Evolutionary conservation across 2,329 filamentous ascomycete species (phyloP).

Genomic region (Ascosphaera acerosa): DNA sequence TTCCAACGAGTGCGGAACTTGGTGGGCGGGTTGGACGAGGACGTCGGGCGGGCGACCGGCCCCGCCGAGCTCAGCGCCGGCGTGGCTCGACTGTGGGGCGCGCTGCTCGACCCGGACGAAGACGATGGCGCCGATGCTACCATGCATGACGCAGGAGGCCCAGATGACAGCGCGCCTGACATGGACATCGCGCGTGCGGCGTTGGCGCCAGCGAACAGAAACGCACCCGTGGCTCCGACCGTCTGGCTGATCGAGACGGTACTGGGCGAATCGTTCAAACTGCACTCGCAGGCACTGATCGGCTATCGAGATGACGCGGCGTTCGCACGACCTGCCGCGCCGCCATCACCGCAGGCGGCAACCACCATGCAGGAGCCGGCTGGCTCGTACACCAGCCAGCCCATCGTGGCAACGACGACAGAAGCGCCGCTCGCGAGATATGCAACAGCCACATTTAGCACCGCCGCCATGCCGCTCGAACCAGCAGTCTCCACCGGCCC

Average conservation of each 20-base stretch:
- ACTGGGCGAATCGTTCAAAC: conserved; percentile 94
- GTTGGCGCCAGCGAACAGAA: too few relatives aligned
- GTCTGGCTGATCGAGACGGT: conserved; percentile 33
- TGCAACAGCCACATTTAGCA: too few relatives aligned
- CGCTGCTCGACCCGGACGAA: conserved; percentile 47
- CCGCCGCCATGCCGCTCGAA: too few relatives aligned
- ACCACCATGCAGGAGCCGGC: too few relatives aligned
- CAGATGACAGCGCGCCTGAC: neutral
- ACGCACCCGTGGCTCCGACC: too few relatives aligned
- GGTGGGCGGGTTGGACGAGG: conserved; percentile 42
- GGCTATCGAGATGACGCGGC: conserved; percentile 55
- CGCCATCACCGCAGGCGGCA: neutral
- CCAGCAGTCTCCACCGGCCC: too few relatives aligned
- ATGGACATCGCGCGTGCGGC: neutral
- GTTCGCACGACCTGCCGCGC: neutral
- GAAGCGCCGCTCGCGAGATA: too few relatives aligned
- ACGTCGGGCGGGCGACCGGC: conserved; percentile 57
- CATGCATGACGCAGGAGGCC: conserved; percentile 41
- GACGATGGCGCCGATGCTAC: neutral
- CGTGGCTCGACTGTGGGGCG: conserved; percentile 85
- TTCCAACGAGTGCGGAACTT: conserved; percentile 61
- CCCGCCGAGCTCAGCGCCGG: conserved; percentile 66
- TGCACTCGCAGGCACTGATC: conserved; percentile 80
- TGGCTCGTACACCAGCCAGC: too few relatives aligned
- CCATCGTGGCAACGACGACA: too few relatives aligned